Base-by-base conservation (phyloP, 768 basidiomycete genomes). In the Mycena capillaripes region DNA sequence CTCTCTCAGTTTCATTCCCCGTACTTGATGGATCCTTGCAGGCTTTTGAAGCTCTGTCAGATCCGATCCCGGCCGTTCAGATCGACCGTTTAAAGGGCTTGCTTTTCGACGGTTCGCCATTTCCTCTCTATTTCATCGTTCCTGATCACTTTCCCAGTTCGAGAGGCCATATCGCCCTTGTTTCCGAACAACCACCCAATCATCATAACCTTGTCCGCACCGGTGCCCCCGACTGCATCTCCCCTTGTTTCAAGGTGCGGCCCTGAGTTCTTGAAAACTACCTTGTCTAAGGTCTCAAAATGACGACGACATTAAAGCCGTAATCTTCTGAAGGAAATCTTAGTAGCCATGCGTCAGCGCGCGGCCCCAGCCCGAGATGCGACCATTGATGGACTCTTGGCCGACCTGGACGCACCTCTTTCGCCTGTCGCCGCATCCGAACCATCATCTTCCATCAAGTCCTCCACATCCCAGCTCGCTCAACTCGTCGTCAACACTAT, bases 321-420 rank as follows among this genome's bases (percentile, higher is more conserved):
- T n/a, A n/a, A n/a, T 34, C 82, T 91, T 65, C 82, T 94, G 30
- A 86, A 85, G 34, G 90, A 92, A 62, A 81, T 90, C 12, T 80
- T 93, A 14, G 55, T 71, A 9, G 83, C 86, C 29, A 81, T 94
- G 16, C 86, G 86, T 21, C 79, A 89, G 76, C 89, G 93, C 56
- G 94, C 92, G 62, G 92, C 93, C 2, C 93, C 93, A 8, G 82
- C 86, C 21, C 87, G 92, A 40, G 93, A 95, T 74, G 73, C 81
- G 16, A 81, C 84, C 29, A 81, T 93, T 21, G 89, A 92, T 66
- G 74, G 76, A 4, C 77, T 91, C 50, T 76, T 86, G 34, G 71
- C 69, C 3, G 71, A 72, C 55, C 61, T 83, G 55, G 73, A 77
- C 21, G 72, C 50, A 75, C 89, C n/a, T 79, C 81, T 55, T 80